Conservation (phyloP, 2,329 filamentous ascomycete genomes). For the Raffaelea albimanens region DNA sequence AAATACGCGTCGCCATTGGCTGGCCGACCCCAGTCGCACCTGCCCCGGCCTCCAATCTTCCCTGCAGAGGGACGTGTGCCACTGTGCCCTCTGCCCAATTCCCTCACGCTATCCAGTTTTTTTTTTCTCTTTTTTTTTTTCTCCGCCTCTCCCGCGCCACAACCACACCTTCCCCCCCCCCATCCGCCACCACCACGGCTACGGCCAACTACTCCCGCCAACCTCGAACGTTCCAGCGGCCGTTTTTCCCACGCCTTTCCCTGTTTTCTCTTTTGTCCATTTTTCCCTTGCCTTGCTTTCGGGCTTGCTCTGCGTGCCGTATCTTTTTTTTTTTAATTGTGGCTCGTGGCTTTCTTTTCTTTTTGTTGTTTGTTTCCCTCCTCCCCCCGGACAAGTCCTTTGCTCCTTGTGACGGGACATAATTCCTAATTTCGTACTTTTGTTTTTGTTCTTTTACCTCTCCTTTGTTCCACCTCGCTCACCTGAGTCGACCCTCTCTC, state of each 20-base stretch:
- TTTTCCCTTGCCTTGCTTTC: neutral
- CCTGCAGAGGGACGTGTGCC: neutral
- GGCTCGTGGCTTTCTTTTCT: neutral
- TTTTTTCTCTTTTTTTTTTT: conserved; percentile 2
- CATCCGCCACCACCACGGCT: conserved; percentile 5
- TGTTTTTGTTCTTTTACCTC: neutral
- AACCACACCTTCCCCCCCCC: neutral
- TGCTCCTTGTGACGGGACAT: no score
- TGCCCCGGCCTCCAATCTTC: neutral
- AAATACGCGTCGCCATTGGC: conserved; percentile 12
- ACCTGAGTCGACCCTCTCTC: no score
- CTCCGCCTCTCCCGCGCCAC: conserved; percentile 11
- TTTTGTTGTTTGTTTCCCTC: no score
- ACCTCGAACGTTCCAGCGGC: neutral
- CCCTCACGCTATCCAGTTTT: conserved; percentile 6
- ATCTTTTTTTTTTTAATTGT: neutral
- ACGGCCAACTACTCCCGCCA: neutral
- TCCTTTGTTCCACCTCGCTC: neutral
- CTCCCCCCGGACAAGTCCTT: no score
- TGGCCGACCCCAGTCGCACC: neutral
- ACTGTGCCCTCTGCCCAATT: conserved; percentile 2
- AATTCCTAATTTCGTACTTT: neutral
- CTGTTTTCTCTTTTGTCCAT: neutral
- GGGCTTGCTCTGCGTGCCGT: neutral
- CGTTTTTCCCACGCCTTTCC: neutral